phyloP scores from a whole-genome alignment of 495 filamentous ascomycete genomes.

The Podospora pseudoanserina region DNA sequence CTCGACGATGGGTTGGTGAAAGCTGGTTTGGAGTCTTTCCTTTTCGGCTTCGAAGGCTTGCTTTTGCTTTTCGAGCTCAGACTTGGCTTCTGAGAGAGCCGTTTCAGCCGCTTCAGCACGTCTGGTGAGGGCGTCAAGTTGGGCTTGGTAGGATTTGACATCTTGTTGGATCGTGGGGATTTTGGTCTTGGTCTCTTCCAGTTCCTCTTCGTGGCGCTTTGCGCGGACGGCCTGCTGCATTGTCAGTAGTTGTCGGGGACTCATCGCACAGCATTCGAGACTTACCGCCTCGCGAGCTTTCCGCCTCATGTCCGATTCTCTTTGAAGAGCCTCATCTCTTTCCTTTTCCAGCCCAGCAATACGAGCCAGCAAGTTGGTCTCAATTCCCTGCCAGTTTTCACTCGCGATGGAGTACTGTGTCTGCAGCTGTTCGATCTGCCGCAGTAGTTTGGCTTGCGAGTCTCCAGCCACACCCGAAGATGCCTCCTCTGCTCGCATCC shows the following conservation, averaged over 20 bases:
- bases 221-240: conserved; percentile 61
- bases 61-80: conserved; percentile 46
- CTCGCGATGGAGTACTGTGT: conserved; percentile 91
- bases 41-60: conserved; percentile 68
- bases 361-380: conserved; percentile 72
- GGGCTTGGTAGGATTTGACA: conserved; percentile 54
- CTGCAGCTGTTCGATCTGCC: conserved; percentile 93
- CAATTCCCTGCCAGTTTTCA: conserved; percentile 96
- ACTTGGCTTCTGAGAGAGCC: conserved; percentile 51
- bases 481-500: conserved; percentile 82
- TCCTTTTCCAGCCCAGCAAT: conserved; percentile 80
- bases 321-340: conserved; percentile 75
- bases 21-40: conserved; percentile 59
- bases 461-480: conserved; percentile 78
- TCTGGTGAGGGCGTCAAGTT: conserved; percentile 60
- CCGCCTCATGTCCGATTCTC: conserved; percentile 77
- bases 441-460: conserved; percentile 81
- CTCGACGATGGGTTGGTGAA: conserved; percentile 59
- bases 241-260: conserved; percentile 26
- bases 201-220: conserved; percentile 75
- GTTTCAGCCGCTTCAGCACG: conserved; percentile 63
- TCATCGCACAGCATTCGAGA: conserved; percentile 1
- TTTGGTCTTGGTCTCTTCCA: conserved; percentile 65
- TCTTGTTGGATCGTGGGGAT: conserved; percentile 58
- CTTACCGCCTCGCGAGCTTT: conserved; percentile 83